Conservation (phyloP, 345 rosid genomes). For the Pelargonium nanum region DNA sequence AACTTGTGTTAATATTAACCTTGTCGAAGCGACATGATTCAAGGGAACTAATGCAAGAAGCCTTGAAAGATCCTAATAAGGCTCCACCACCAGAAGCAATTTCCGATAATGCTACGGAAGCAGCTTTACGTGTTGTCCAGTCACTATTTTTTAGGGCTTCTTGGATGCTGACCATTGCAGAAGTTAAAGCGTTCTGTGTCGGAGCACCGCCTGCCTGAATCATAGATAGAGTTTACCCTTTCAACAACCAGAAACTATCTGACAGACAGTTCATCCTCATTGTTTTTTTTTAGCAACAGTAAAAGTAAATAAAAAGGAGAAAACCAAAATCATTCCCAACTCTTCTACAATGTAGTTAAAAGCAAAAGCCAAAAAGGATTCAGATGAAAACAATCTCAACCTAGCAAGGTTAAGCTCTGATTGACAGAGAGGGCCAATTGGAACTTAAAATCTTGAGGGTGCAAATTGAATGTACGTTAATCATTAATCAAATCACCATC, state of each 20-base stretch:
- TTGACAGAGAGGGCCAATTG: no score
- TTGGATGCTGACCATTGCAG: slow-evolving; percentile 65
- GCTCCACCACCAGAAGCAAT: slow-evolving; percentile 63
- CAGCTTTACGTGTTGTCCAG: slow-evolving; percentile 93
- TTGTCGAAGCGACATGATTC: slow-evolving; percentile 94
- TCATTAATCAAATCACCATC: no score
- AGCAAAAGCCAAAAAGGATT: background rate
- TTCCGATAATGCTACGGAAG: slow-evolving; percentile 63
- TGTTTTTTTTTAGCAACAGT: background rate
- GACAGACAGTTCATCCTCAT: background rate
- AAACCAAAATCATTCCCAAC: background rate
- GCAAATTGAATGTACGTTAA: background rate
- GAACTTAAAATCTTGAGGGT: background rate
- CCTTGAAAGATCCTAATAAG: slow-evolving; percentile 55
- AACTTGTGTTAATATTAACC: slow-evolving; percentile 27
- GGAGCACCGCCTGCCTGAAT: slow-evolving; percentile 88
- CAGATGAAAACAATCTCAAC: background rate
- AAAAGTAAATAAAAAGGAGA: no score
- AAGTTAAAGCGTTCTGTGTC: slow-evolving; percentile 37
- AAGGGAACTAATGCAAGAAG: slow-evolving; percentile 61
- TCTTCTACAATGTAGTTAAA: background rate
- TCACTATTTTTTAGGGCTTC: slow-evolving; percentile 67
- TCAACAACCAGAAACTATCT: background rate
- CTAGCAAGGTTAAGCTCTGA: background rate
- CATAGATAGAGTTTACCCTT: slow-evolving; percentile 4